phyloP scores from a whole-genome alignment of 768 basidiomycete species.

The Panaeolus cyanescens region DNA sequence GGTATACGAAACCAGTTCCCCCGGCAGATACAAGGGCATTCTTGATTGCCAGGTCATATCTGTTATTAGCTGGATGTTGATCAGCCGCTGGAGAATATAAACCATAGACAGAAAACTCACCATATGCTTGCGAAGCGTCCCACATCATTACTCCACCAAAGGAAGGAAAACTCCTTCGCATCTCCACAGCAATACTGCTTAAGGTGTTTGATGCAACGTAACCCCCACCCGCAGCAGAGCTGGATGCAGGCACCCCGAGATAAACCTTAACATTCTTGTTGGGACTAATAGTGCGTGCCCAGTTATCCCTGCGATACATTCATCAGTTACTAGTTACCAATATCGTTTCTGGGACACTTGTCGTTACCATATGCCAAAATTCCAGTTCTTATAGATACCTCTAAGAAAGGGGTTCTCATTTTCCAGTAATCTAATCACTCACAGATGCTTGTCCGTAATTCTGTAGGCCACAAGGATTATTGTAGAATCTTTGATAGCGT shows the following conservation, averaged over 20 bases:
- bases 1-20: slow-evolving; percentile 69
- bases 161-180: slow-evolving; percentile 59
- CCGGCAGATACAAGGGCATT: slow-evolving; percentile 59
- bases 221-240: slow-evolving; percentile 58
- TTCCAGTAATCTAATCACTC: slow-evolving; percentile 19
- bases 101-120: slow-evolving; percentile 34
- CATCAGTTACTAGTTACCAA: background rate
- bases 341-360: background rate
- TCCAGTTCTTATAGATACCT: no score
- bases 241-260: slow-evolving; percentile 64
- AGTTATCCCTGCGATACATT: slow-evolving; percentile 51
- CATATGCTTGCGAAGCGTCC: slow-evolving; percentile 50
- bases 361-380: slow-evolving; percentile 58
- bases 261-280: slow-evolving; percentile 66
- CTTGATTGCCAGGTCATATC: slow-evolving; percentile 64
- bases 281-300: slow-evolving; percentile 59
- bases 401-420: no score
- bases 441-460: slow-evolving; percentile 51
- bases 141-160: slow-evolving; percentile 67
- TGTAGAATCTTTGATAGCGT: slow-evolving; percentile 69
- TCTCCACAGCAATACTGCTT: slow-evolving; percentile 45
- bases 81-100: background rate
- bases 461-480: slow-evolving; percentile 53
- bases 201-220: slow-evolving; percentile 53
- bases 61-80: slow-evolving; percentile 46